phyloP scores from a whole-genome alignment of 495 filamentous ascomycete genomes.

The Astrothelium macrocarpum region DNA sequence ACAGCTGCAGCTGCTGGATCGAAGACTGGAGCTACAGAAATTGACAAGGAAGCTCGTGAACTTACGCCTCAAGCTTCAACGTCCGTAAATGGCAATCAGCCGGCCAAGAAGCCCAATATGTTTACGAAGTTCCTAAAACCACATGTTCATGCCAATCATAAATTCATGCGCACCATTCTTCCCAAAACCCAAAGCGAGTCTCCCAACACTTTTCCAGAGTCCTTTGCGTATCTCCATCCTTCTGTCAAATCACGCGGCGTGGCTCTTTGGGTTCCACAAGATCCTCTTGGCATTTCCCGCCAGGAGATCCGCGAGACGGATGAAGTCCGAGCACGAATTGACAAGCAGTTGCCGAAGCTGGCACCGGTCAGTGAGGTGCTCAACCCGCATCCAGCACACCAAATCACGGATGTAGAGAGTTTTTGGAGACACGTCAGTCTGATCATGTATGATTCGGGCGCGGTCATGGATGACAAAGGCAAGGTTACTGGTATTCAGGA shows the following conservation, averaged over 20 bases:
- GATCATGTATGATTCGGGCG: not conserved
- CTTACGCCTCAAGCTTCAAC: conserved; percentile 10
- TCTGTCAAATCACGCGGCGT: conserved; percentile 52
- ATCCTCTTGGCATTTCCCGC: conserved; percentile 52
- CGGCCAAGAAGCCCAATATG: conserved; percentile 44
- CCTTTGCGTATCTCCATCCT: conserved; percentile 56
- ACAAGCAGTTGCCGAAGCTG: conserved; percentile 31
- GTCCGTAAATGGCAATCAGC: conserved; percentile 24
- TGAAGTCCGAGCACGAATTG: conserved; percentile 46
- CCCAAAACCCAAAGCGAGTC: conserved; percentile 45
- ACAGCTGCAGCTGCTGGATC: not conserved
- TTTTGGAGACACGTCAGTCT: conserved; percentile 1
- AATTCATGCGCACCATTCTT: conserved; percentile 59
- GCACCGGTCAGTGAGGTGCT: not conserved
- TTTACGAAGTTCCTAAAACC: conserved; percentile 68
- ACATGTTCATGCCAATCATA: conserved; percentile 65
- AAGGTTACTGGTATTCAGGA: not conserved
- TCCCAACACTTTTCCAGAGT: conserved; percentile 47
- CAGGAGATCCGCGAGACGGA: conserved; percentile 53
- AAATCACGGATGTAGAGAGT: not conserved
- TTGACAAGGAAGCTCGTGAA: conserved; percentile 23
- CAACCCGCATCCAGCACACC: not conserved
- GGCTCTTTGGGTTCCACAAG: conserved; percentile 59
- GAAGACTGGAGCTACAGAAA: not conserved
- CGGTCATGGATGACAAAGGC: not conserved